Evolutionary conservation across 768 basidiomycete genomes (phyloP).

Genomic region (Leucosporidium creatinivorum): DNA sequence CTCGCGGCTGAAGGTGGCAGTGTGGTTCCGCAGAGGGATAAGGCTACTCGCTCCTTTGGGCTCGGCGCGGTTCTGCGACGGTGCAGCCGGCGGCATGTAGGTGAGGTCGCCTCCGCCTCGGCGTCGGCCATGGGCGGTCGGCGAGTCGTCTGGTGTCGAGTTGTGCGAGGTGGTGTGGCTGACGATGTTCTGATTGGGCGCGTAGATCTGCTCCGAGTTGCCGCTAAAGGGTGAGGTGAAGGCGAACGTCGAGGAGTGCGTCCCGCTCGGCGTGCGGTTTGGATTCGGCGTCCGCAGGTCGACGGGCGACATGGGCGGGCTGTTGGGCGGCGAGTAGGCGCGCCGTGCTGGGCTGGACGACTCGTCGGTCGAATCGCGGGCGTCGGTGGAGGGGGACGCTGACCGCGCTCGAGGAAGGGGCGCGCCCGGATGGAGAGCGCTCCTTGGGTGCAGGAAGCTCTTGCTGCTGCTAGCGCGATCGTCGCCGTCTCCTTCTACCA

Average conservation of each 20-base stretch:
- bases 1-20: slow-evolving; percentile 21
- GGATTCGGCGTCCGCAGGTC: slow-evolving; percentile 16
- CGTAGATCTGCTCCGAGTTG: not conserved
- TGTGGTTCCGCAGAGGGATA: slow-evolving; percentile 22
- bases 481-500: not conserved
- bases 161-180: too few species aligned
- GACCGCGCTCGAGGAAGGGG: not conserved
- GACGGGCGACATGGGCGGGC: slow-evolving; percentile 13
- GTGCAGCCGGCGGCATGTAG: not conserved
- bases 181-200: too few species aligned
- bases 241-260: not conserved
- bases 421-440: slow-evolving; percentile 1
- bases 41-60: slow-evolving; percentile 22
- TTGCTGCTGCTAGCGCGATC: slow-evolving; percentile 4
- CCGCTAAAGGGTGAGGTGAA: slow-evolving; percentile 22
- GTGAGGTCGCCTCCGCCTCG: not conserved
- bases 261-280: slow-evolving; percentile 1
- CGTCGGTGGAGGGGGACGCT: not conserved
- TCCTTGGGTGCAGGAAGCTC: slow-evolving; percentile 13
- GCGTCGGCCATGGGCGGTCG: not conserved
- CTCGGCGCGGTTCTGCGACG: slow-evolving; percentile 8
- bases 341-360: not conserved
- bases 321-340: slow-evolving; percentile 6
- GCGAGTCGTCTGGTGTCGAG: too few species aligned
- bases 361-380: not conserved